These are phyloP conservation scores for Penicillium macrosclerotiorum DNA, from an alignment of 495 filamentous ascomycete genomes.

Conservation along the genomic window DNA sequence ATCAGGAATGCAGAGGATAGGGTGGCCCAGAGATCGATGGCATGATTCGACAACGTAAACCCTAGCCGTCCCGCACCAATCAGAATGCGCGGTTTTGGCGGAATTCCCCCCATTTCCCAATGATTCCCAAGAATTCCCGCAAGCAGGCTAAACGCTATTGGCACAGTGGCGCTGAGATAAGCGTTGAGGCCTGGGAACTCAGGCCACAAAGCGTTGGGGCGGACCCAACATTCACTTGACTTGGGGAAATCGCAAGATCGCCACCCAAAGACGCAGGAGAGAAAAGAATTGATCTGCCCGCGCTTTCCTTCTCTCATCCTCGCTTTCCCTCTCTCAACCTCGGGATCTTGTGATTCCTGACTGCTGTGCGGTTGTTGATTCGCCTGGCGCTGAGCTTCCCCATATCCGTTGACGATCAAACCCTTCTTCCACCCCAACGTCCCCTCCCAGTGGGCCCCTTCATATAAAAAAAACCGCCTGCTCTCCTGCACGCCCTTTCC, in stretches of 20 bases:
- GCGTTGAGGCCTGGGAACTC: background rate
- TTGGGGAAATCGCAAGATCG: slow-evolving; percentile 13
- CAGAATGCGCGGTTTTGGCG: too few relatives aligned
- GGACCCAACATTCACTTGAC: slow-evolving; percentile 33
- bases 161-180: background rate
- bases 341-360: slow-evolving; percentile 37
- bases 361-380: slow-evolving; percentile 13
- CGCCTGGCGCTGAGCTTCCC: slow-evolving; percentile 16
- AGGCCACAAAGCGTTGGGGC: slow-evolving; percentile 30
- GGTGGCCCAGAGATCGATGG: too few relatives aligned
- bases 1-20: too few relatives aligned
- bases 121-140: too few relatives aligned
- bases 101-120: too few relatives aligned
- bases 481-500: slow-evolving; percentile 7
- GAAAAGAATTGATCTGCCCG: slow-evolving; percentile 2
- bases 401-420: slow-evolving; percentile 27
- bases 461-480: slow-evolving; percentile 24
- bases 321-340: slow-evolving; percentile 17
- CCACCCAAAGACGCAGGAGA: slow-evolving; percentile 7
- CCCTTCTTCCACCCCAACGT: slow-evolving; percentile 27
- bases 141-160: too few relatives aligned
- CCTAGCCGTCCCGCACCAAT: too few relatives aligned
- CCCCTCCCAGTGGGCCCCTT: slow-evolving; percentile 27
- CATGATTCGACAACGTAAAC: too few relatives aligned
- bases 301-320: slow-evolving; percentile 5